Evolutionary conservation across 2,329 filamentous ascomycete genomes (phyloP).

Genomic region (Hypoxylon sp.): DNA sequence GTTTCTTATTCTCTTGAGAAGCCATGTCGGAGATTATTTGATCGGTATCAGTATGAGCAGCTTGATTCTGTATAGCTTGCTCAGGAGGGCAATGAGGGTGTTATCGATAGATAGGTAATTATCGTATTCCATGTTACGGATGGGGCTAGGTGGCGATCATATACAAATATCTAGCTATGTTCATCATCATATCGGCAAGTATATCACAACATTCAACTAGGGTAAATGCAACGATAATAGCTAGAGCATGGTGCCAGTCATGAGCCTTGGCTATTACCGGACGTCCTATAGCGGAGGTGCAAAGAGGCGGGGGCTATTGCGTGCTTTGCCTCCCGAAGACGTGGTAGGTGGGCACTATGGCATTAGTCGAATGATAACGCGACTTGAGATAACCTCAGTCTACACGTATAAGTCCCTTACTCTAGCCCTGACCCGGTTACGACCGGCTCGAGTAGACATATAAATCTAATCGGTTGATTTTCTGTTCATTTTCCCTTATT

Average conservation of each 20-base stretch:
- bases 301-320: slow-evolving; percentile 46
- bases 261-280: slow-evolving; percentile 22
- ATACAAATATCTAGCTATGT: slow-evolving; percentile 3
- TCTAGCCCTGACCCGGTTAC: slow-evolving; percentile 21
- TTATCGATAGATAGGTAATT: slow-evolving; percentile 13
- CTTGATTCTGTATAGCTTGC: slow-evolving; percentile 1
- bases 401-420: slow-evolving; percentile 30
- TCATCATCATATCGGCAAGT: slow-evolving; percentile 24
- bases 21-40: slow-evolving; percentile 23
- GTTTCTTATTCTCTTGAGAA: slow-evolving; percentile 59
- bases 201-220: slow-evolving; percentile 23
- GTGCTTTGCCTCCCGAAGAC: slow-evolving; percentile 38
- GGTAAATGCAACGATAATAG: slow-evolving; percentile 23
- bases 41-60: neutral
- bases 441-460: slow-evolving; percentile 3
- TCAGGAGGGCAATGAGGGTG: neutral
- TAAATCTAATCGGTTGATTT: slow-evolving; percentile 5
- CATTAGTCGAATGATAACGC: slow-evolving; percentile 38
- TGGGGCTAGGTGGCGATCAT: slow-evolving; percentile 8
- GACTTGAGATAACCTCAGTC: slow-evolving; percentile 34
- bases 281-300: slow-evolving; percentile 45
- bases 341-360: slow-evolving; percentile 31
- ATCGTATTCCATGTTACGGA: slow-evolving; percentile 6
- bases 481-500: slow-evolving; percentile 5
- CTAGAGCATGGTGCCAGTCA: slow-evolving; percentile 20